Evolutionary conservation across 768 basidiomycete species (phyloP), one percentile per base, ranked within the genome.

Genomic region (Porphyrellus cyaneotinctus): DNA sequence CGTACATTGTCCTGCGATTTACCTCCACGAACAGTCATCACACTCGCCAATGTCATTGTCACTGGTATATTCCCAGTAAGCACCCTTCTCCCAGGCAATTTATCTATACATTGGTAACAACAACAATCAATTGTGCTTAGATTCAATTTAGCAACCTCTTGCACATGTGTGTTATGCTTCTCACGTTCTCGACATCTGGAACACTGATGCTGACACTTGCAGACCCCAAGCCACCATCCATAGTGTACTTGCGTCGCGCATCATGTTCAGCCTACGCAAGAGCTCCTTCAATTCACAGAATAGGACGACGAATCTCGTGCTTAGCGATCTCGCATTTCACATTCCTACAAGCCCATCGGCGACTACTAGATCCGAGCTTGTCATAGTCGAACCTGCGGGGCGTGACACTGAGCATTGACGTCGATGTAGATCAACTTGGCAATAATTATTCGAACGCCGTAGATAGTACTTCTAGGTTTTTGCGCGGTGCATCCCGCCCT

Each of bases 181-280:
- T n/a, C n/a, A 36, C 15, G 0, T 9, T 17, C 5, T 39, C 22
- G 10, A 13, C 4, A n/a, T n/a, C 10, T 0, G 18, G 30, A 13
- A 12, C 15, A 22, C 38, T 15, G n/a, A 51, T n/a, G n/a, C n/a
- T n/a, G n/a, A n/a, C n/a, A n/a, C n/a, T n/a, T 28, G 2, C 22
- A 59, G 57, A 39, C 41, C 42, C 13, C 58, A 58, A 32, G 32
- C 51, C 14, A 6, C 36, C 4, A 55, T 45, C 20, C 44, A 45
- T 6, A 45, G 44, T 9, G 20, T 45, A 15, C 44, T 45, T 12
- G 44, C 44, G 7, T 58, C 55, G 3, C 50, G 57, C 14, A 53
- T 58, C 35, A 42, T 58, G 55, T 58, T 58, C 32, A 52, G 49
- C 15, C 23, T 58, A 23, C 50, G 57, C 30, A 49, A 43, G 43